Evolutionary conservation across 768 basidiomycete species (phyloP).

Genomic region (Phaffia australis): DNA sequence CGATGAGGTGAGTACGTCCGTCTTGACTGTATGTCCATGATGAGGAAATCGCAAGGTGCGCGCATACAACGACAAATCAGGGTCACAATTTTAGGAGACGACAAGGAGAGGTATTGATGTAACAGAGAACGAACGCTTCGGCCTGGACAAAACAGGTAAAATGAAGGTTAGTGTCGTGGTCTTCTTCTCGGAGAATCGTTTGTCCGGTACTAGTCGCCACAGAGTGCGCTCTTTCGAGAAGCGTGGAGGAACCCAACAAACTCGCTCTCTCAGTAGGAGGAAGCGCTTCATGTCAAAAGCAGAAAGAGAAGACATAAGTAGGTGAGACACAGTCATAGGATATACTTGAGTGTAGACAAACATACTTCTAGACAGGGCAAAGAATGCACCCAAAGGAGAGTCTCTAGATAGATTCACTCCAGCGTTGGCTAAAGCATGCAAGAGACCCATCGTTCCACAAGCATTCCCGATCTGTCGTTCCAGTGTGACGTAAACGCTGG

Average conservation of each 20-base stretch:
- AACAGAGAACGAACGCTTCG: slow-evolving; percentile 34
- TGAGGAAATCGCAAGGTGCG: background rate
- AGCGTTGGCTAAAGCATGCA: slow-evolving; percentile 75
- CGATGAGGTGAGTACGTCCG: slow-evolving; percentile 49
- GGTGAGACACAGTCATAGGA: background rate
- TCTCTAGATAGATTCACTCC: slow-evolving; percentile 32
- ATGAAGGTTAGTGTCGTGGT: slow-evolving; percentile 65
- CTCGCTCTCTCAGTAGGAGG: slow-evolving; percentile 63
- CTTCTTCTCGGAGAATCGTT: slow-evolving; percentile 46
- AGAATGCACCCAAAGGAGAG: slow-evolving; percentile 34
- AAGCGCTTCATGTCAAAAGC: slow-evolving; percentile 8
- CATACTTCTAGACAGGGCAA: slow-evolving; percentile 27
- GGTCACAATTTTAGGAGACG: background rate
- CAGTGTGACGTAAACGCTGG: background rate
- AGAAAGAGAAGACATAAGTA: background rate
- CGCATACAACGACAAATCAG: background rate
- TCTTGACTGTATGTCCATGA: slow-evolving; percentile 7
- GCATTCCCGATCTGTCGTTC: slow-evolving; percentile 61
- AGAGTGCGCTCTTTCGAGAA: slow-evolving; percentile 68
- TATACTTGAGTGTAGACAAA: background rate
- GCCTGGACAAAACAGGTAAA: slow-evolving; percentile 79
- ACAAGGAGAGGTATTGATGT: background rate
- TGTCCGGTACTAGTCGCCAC: slow-evolving; percentile 62
- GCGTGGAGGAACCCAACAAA: slow-evolving; percentile 59
- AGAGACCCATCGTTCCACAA: slow-evolving; percentile 75